These are phyloP conservation scores for Curvularia spicifera DNA, from an alignment of 2,329 filamentous ascomycete genomes.

Conservation along the genomic window DNA sequence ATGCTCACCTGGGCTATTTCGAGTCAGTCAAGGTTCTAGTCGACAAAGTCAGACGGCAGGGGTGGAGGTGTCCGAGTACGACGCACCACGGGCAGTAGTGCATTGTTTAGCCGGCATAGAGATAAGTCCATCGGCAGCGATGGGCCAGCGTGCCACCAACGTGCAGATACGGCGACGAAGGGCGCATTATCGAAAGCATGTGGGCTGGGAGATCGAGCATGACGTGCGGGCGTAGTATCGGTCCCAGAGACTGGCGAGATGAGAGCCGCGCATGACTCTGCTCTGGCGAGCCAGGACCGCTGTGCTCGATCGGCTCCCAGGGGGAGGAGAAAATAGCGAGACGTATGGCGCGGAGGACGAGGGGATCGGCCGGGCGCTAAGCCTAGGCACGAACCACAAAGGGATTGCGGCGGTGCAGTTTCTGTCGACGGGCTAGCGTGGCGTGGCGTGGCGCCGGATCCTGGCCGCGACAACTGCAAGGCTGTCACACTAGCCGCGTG, in stretches of 20 bases:
- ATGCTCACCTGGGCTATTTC: conserved; percentile 5
- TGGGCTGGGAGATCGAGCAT: conserved; percentile 1
- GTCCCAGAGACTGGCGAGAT: not conserved
- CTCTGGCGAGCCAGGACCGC: not conserved
- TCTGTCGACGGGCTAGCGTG: conserved; percentile 6
- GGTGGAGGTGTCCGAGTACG: conserved; percentile 7
- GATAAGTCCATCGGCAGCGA: conserved; percentile 11
- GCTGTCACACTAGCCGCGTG: conserved; percentile 16
- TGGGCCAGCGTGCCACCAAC: conserved; percentile 9
- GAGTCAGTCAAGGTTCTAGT: conserved; percentile 9
- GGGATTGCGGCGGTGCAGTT: not conserved
- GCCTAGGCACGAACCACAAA: conserved; percentile 3
- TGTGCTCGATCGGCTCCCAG: not conserved
- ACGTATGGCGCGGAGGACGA: conserved; percentile 3
- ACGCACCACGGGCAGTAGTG: conserved; percentile 14
- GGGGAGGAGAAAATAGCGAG: not conserved
- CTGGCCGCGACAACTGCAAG: conserved; percentile 10
- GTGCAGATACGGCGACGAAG: conserved; percentile 13
- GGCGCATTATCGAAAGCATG: conserved; percentile 12
- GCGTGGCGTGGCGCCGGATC: conserved; percentile 4
- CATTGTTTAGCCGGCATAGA: conserved; percentile 6
- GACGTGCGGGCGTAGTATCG: conserved; percentile 2
- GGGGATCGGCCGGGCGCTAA: conserved; percentile 21
- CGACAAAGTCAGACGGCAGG: conserved; percentile 8
- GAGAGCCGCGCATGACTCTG: not conserved